phyloP scores from a whole-genome alignment of 345 rosid genomes.

The Lepidium africanum region DNA sequence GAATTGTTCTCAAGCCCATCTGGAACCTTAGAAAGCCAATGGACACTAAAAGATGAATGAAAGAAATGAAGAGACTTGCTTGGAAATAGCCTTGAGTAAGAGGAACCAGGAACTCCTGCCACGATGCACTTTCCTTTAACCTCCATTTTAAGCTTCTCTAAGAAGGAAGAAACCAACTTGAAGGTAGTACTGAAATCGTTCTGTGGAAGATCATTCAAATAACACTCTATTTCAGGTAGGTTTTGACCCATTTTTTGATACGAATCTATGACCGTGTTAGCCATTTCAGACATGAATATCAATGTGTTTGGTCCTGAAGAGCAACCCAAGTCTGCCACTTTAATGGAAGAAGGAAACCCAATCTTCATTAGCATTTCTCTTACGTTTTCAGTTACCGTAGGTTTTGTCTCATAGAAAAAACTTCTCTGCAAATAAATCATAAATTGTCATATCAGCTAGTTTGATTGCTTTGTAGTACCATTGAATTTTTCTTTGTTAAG shows the following conservation, averaged over 20 bases:
- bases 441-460: background rate
- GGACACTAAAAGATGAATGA: conserved; percentile 34
- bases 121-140: conserved; percentile 11
- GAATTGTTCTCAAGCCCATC: conserved; percentile 20
- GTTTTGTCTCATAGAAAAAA: background rate
- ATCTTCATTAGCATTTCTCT: background rate
- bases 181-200: conserved; percentile 35
- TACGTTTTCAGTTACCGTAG: background rate
- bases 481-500: no score
- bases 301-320: conserved; percentile 36
- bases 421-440: background rate
- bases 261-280: background rate
- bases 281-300: conserved; percentile 2
- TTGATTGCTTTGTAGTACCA: no score
- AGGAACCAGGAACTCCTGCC: conserved; percentile 32
- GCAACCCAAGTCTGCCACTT: conserved; percentile 39
- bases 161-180: background rate
- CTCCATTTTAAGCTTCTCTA: background rate
- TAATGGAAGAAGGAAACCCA: background rate
- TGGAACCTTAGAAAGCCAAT: conserved; percentile 32
- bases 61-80: conserved; percentile 23
- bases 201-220: conserved; percentile 13
- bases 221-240: conserved; percentile 16
- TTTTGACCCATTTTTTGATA: background rate
- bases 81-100: conserved; percentile 25